phyloP scores from a whole-genome alignment of 1,284 basidiomycete genomes.

The Puccinia polysora region DNA sequence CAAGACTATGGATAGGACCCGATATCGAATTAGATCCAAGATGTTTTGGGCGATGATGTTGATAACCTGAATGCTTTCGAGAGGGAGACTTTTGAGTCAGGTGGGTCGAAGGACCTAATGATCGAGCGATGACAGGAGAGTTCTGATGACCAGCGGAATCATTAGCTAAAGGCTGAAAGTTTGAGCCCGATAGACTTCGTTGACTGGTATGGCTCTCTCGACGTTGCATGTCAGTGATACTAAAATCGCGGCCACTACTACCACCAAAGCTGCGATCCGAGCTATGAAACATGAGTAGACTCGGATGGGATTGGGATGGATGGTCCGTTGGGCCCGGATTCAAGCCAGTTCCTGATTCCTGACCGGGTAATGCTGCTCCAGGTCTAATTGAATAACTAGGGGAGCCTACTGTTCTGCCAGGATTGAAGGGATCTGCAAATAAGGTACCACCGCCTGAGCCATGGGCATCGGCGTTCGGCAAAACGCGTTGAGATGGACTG shows the following conservation, averaged over 20 bases:
- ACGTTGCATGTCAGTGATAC: background rate
- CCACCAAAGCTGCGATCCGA: slow-evolving; percentile 16
- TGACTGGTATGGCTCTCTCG: slow-evolving; percentile 25
- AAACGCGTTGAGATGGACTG: slow-evolving; percentile 21
- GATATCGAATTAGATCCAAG: slow-evolving; percentile 4
- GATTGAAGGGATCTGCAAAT: slow-evolving; percentile 43
- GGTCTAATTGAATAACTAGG: slow-evolving; percentile 13
- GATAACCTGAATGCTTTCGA: slow-evolving; percentile 7
- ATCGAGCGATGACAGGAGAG: background rate
- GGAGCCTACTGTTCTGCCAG: slow-evolving; percentile 33
- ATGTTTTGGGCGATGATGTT: background rate
- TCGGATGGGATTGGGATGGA: background rate
- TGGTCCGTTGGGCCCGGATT: slow-evolving; percentile 1
- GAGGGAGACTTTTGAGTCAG: slow-evolving; percentile 3
- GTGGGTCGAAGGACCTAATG: background rate
- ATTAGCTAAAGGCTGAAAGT: background rate
- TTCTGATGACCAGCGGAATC: background rate
- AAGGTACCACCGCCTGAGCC: slow-evolving; percentile 14
- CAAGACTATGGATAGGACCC: background rate
- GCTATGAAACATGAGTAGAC: background rate
- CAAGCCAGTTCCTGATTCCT: background rate
- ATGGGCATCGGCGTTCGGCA: background rate
- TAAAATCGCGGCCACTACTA: background rate
- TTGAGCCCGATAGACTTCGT: background rate
- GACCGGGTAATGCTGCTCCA: background rate